Evolutionary conservation across 1,284 basidiomycete genomes (phyloP), one percentile per base, ranked within the genome.

Genomic region (Kalmanozyma brasiliensis): DNA sequence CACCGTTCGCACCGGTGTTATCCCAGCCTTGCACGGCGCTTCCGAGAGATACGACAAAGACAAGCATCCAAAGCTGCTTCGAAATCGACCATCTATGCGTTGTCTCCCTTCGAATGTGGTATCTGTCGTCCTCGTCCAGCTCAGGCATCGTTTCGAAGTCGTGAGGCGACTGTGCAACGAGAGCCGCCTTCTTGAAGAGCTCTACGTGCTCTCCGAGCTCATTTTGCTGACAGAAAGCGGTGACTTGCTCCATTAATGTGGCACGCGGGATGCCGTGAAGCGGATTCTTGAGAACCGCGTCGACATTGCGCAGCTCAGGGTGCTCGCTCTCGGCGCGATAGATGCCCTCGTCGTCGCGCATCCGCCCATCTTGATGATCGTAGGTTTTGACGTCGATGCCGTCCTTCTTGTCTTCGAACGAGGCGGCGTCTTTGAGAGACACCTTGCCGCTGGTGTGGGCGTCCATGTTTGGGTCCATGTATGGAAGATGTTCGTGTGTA

Each of bases 1-100:
- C 90, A 42, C 88, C 89, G 68, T 90, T 90, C 60, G 87, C 87
- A 46, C 88, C 88, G 13, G 88, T 84, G 79, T 89, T 86, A 56
- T 89, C 88, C 86, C 87, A 88, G 46, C 89, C 89, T 82, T 90
- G 89, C 16, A 90, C 88, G 29, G 87, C 87, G n/a, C 89, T 89
- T 2, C 88, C 88, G 20, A 88, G 73, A 0, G 86, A 88, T 49
- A 87, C 87, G 64, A 88, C 85, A 76, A 86, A 86, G 74, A 87
- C 89, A 4, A 89, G 81, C 88, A 90, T 67, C 84, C 59, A 58
- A 1, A 83, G 79, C 20, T 84, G 82, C 8, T 48, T 44, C n/a
- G 36, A 20, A 17, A 37, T 37, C 6, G 36, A 17, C 81, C 82
- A 83, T 45, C 78, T 85, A 78, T 91, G 86, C 2, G 87, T 87